phyloP scores from a whole-genome alignment of 345 rosid genomes.

The Dovyalis caffra region DNA sequence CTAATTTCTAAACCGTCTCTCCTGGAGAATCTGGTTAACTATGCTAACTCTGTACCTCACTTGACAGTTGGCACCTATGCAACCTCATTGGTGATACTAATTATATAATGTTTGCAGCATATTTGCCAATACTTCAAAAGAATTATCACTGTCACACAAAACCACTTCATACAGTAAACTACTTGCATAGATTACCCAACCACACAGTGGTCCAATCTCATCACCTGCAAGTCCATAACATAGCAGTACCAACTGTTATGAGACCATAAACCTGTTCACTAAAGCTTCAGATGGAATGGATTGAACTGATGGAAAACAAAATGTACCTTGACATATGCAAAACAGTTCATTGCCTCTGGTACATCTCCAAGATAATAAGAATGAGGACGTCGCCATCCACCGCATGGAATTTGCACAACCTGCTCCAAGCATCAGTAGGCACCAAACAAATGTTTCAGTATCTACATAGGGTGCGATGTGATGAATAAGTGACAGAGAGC shows the following conservation, averaged over 20 bases:
- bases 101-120: no score
- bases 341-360: slow-evolving; percentile 70
- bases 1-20: no score
- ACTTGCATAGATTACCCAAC: neutral
- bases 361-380: slow-evolving; percentile 74
- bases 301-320: neutral
- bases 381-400: slow-evolving; percentile 99
- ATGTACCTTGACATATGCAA: slow-evolving; percentile 87
- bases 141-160: neutral
- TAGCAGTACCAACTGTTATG: neutral
- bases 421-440: slow-evolving; percentile 37
- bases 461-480: neutral
- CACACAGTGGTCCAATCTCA: neutral
- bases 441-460: slow-evolving; percentile 14
- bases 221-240: neutral
- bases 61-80: no score
- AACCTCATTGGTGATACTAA: no score
- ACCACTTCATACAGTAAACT: neutral
- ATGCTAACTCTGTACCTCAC: no score
- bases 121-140: no score
- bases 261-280: neutral
- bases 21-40: no score
- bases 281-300: neutral
- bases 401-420: slow-evolving; percentile 93
- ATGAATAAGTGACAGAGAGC: slow-evolving; percentile 5